Evolutionary conservation across 768 basidiomycete genomes (phyloP).

Genomic region (Lactarius pseudohatsudake): DNA sequence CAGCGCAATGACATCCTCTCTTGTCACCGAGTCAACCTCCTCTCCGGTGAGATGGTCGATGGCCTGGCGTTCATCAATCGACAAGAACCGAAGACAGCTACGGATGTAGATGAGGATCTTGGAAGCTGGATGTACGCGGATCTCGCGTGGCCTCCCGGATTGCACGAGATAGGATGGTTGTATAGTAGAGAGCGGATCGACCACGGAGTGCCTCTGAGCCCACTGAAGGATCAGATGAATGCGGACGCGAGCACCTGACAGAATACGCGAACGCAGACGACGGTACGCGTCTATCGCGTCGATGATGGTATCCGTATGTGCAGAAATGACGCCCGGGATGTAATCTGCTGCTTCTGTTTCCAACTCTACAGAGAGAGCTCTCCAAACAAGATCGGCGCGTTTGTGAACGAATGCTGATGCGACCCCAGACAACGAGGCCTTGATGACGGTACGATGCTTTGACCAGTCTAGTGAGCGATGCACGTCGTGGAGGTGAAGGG

Average conservation of each 20-base stretch:
- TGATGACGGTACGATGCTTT: conserved; percentile 2
- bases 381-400: conserved; percentile 22
- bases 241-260: conserved; percentile 12
- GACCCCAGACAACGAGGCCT: conserved; percentile 13
- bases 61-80: conserved; percentile 34
- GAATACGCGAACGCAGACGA: conserved; percentile 5
- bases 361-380: conserved; percentile 16
- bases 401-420: conserved; percentile 13
- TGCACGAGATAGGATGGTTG: conserved; percentile 85
- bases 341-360: conserved; percentile 21
- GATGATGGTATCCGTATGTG: conserved; percentile 11
- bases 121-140: conserved; percentile 71
- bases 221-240: conserved; percentile 50
- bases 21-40: conserved; percentile 29
- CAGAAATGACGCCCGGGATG: conserved; percentile 10
- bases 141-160: conserved; percentile 60
- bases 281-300: conserved; percentile 6
- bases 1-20: conserved; percentile 25
- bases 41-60: conserved; percentile 20
- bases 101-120: conserved; percentile 80
- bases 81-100: conserved; percentile 52
- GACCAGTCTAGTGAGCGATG: conserved; percentile 5
- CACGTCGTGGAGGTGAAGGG: conserved; percentile 10
- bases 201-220: conserved; percentile 49
- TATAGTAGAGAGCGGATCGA: conserved; percentile 79